phyloP scores from a whole-genome alignment of 495 filamentous ascomycete genomes.

The Platismatia glauca region DNA sequence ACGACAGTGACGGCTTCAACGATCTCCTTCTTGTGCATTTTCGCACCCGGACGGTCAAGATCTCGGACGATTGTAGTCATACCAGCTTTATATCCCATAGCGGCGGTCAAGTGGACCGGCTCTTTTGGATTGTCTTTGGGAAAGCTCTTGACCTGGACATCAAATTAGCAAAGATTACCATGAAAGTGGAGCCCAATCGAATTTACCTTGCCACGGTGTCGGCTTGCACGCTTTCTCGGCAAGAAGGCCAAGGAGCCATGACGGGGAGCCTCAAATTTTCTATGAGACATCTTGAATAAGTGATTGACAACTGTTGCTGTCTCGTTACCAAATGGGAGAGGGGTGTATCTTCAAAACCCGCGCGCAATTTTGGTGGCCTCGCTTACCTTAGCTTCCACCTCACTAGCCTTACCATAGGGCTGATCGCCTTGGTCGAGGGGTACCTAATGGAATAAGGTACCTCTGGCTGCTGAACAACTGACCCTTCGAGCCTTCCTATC shows the following conservation, averaged over 20 bases:
- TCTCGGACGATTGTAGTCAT: slow-evolving; percentile 99
- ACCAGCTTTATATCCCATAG: slow-evolving; percentile 99
- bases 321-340: background rate
- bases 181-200: slow-evolving; percentile 25
- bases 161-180: slow-evolving; percentile 22
- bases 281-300: slow-evolving; percentile 47
- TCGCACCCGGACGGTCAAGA: slow-evolving; percentile 97
- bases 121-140: slow-evolving; percentile 99
- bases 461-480: too few species aligned
- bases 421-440: background rate
- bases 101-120: slow-evolving; percentile 95
- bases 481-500: background rate
- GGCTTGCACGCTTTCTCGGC: slow-evolving; percentile 91
- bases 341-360: background rate
- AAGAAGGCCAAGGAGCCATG: slow-evolving; percentile 95
- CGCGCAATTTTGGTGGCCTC: background rate
- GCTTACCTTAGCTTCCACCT: background rate
- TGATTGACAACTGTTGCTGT: background rate
- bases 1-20: slow-evolving; percentile 98
- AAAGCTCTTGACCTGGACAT: slow-evolving; percentile 60
- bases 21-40: slow-evolving; percentile 99
- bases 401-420: background rate
- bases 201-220: slow-evolving; percentile 96
- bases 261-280: slow-evolving; percentile 88
- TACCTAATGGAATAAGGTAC: too few species aligned